Conservation (phyloP, 495 filamentous ascomycete species). For the Aspergillus funiculosus region DNA sequence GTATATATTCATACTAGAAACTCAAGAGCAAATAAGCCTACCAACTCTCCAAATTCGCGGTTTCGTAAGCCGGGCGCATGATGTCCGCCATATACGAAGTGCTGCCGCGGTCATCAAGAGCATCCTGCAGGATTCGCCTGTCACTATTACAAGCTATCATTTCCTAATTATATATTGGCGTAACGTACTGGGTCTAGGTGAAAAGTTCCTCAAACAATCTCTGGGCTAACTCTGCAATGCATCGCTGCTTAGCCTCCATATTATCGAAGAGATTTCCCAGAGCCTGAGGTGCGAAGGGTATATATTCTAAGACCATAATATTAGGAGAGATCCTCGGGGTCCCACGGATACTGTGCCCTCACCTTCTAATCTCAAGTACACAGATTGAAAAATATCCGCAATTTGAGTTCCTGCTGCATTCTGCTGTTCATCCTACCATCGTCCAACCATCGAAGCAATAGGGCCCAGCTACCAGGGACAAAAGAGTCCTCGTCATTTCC, state of each 20-base stretch:
- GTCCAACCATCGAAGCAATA: neutral
- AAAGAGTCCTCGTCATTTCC: too few relatives aligned
- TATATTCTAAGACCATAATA: neutral
- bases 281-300: neutral
- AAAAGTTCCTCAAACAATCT: neutral
- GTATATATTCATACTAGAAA: neutral
- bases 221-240: neutral
- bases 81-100: constrained; percentile 1
- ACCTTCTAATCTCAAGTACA: neutral
- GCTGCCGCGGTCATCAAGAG: neutral
- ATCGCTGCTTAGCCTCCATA: neutral
- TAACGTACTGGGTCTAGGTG: neutral
- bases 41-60: neutral
- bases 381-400: neutral
- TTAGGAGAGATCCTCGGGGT: neutral
- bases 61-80: constrained; percentile 2
- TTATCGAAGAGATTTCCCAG: neutral
- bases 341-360: neutral
- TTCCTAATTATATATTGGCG: neutral
- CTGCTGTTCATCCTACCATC: neutral
- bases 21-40: too few relatives aligned
- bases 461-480: too few relatives aligned
- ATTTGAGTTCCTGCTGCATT: neutral
- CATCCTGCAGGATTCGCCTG: neutral
- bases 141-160: neutral